Conservation (phyloP, 2,329 filamentous ascomycete genomes). For the Penicillium sp. region DNA sequence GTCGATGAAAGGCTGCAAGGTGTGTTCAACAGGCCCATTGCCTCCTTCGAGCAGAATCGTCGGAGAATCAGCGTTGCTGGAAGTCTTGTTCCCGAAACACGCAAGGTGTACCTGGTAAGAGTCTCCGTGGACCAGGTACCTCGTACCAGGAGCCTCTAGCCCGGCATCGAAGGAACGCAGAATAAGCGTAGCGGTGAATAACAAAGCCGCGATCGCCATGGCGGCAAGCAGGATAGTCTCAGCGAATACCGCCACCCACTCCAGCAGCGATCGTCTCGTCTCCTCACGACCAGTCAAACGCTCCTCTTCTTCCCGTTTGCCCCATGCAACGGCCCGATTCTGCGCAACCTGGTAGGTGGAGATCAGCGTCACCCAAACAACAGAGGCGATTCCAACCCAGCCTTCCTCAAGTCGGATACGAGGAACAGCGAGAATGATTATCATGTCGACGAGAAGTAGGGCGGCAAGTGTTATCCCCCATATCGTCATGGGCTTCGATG, state of each 20-base stretch:
- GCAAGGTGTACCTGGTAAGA: slow-evolving; percentile 87
- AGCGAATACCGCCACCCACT: slow-evolving; percentile 80
- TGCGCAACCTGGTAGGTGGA: slow-evolving; percentile 76
- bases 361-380: slow-evolving; percentile 80
- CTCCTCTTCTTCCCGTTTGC: slow-evolving; percentile 90
- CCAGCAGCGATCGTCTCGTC: slow-evolving; percentile 74
- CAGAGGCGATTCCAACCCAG: slow-evolving; percentile 85
- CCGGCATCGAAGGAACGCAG: slow-evolving; percentile 78
- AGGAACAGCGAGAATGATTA: slow-evolving; percentile 75
- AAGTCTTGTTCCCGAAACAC: slow-evolving; percentile 72
- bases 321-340: slow-evolving; percentile 84
- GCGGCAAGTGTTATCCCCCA: slow-evolving; percentile 68
- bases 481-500: slow-evolving; percentile 76
- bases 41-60: slow-evolving; percentile 87
- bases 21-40: slow-evolving; percentile 74
- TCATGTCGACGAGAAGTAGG: slow-evolving; percentile 71
- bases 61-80: slow-evolving; percentile 59
- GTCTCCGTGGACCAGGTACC: slow-evolving; percentile 77
- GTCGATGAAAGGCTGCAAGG: slow-evolving; percentile 78
- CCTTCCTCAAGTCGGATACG: slow-evolving; percentile 80
- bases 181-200: slow-evolving; percentile 78
- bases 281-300: slow-evolving; percentile 87
- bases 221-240: slow-evolving; percentile 72
- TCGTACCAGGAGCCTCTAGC: slow-evolving; percentile 70
- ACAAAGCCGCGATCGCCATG: slow-evolving; percentile 67